phyloP scores from a whole-genome alignment of 768 basidiomycete species.

The Termitomyces sp. region DNA sequence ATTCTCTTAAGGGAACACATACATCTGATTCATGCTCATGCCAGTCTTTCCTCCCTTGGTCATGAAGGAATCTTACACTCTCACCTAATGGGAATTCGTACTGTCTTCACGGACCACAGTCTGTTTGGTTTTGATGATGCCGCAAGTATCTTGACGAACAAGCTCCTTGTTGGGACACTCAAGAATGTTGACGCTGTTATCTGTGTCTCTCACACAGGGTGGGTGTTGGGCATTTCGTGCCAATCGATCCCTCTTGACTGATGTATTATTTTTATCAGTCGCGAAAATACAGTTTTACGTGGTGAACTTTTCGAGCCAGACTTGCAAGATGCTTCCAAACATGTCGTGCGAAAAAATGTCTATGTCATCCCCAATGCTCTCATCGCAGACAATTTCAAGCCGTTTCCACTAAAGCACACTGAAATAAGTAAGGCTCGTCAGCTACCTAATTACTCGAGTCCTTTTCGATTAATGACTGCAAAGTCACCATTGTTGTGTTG shows the following conservation, averaged over 20 bases:
- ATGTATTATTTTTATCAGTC: slow-evolving; percentile 41
- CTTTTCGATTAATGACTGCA: neutral
- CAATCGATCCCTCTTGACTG: neutral
- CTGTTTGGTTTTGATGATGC: slow-evolving; percentile 97
- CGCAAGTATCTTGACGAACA: slow-evolving; percentile 96
- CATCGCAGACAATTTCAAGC: slow-evolving; percentile 81
- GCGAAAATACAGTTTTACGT: slow-evolving; percentile 95
- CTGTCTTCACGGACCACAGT: slow-evolving; percentile 96
- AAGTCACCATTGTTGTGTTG: slow-evolving; percentile 85
- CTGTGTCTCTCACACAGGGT: slow-evolving; percentile 97
- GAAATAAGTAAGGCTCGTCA: slow-evolving; percentile 49
- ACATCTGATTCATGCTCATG: slow-evolving; percentile 87
- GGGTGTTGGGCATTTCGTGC: slow-evolving; percentile 15
- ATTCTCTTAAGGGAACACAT: slow-evolving; percentile 86
- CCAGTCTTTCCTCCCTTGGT: slow-evolving; percentile 82
- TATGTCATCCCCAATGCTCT: slow-evolving; percentile 95
- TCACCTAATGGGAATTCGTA: slow-evolving; percentile 79
- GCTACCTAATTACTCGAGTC: neutral
- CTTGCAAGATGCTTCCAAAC: slow-evolving; percentile 35
- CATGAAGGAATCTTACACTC: slow-evolving; percentile 92
- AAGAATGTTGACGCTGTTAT: slow-evolving; percentile 92
- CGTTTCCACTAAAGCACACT: slow-evolving; percentile 40
- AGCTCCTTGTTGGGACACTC: slow-evolving; percentile 81
- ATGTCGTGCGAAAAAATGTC: slow-evolving; percentile 51
- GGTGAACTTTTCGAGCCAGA: slow-evolving; percentile 65